phyloP scores from a whole-genome alignment of 2,329 filamentous ascomycete species.

The Penicillium digitatum region DNA sequence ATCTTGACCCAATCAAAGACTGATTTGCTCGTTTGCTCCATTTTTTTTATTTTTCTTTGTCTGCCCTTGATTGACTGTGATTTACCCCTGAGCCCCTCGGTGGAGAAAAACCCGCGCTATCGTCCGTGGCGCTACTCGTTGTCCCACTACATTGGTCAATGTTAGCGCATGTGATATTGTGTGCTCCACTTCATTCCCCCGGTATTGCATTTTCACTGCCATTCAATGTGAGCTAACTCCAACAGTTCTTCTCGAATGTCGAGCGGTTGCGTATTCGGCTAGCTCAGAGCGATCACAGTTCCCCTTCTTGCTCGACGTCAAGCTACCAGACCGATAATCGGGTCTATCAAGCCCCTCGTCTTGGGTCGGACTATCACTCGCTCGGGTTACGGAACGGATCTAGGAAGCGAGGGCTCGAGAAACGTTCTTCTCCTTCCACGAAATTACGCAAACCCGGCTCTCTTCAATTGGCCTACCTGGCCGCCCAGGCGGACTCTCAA shows the following conservation, averaged over 20 bases:
- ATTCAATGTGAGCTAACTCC: constrained; percentile 17
- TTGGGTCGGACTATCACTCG: constrained; percentile 14
- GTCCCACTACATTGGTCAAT: constrained; percentile 1
- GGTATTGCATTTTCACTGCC: not conserved
- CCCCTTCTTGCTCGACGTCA: constrained; percentile 13
- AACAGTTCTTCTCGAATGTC: constrained; percentile 42
- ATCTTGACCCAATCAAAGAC: not conserved
- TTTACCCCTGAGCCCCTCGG: constrained; percentile 13
- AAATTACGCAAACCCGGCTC: constrained; percentile 37
- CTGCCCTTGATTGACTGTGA: not conserved
- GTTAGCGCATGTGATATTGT: constrained; percentile 3
- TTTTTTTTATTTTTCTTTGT: not conserved
- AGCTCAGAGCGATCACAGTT: constrained; percentile 30
- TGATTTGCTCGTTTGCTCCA: not conserved
- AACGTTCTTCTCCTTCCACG: constrained; percentile 14
- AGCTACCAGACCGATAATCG: constrained; percentile 20
- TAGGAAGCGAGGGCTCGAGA: constrained; percentile 17
- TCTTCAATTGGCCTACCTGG: constrained; percentile 36
- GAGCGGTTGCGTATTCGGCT: constrained; percentile 38
- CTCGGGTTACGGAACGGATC: constrained; percentile 15
- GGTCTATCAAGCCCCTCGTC: constrained; percentile 16
- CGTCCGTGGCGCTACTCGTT: constrained; percentile 9
- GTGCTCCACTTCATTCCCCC: constrained; percentile 11
- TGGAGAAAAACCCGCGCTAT: constrained; percentile 15
- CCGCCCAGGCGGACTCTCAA: constrained; percentile 56